phyloP scores from a whole-genome alignment of 2,329 filamentous ascomycete genomes.

The Phoma sp. region DNA sequence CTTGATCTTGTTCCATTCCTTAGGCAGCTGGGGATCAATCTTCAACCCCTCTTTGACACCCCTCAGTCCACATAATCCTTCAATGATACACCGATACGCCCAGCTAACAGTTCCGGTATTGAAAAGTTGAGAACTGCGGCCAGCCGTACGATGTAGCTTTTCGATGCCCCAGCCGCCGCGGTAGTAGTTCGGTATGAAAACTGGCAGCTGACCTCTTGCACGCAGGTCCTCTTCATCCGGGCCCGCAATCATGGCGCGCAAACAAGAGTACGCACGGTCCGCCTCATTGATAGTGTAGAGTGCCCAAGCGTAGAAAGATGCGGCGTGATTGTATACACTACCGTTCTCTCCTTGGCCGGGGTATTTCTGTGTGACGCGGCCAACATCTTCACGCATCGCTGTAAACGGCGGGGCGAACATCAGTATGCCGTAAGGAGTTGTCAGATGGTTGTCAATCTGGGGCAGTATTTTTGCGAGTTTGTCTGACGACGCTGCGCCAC shows the following conservation, averaged over 20 bases:
- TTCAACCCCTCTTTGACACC: slow-evolving; percentile 57
- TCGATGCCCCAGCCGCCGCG: slow-evolving; percentile 39
- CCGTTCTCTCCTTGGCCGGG: slow-evolving; percentile 65
- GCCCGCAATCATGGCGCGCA: slow-evolving; percentile 62
- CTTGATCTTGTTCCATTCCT: slow-evolving; percentile 56
- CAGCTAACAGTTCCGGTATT: slow-evolving; percentile 65
- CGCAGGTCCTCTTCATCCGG: slow-evolving; percentile 58
- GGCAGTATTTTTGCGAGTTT: slow-evolving; percentile 55
- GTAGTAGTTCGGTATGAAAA: slow-evolving; percentile 67
- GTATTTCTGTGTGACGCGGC: slow-evolving; percentile 65
- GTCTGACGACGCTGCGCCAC: slow-evolving; percentile 55
- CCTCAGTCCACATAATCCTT: slow-evolving; percentile 61
- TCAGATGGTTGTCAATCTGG: slow-evolving; percentile 59
- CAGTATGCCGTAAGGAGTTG: slow-evolving; percentile 60
- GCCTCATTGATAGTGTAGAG: slow-evolving; percentile 58
- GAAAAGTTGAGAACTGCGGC: slow-evolving; percentile 63
- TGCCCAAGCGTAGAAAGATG: slow-evolving; percentile 61
- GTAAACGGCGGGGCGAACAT: slow-evolving; percentile 64
- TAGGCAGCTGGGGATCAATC: slow-evolving; percentile 59
- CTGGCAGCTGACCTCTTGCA: slow-evolving; percentile 61
- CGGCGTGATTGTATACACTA: slow-evolving; percentile 64
- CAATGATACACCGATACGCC: slow-evolving; percentile 62
- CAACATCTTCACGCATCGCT: slow-evolving; percentile 64
- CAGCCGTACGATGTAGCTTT: slow-evolving; percentile 52
- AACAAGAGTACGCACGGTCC: slow-evolving; percentile 58